A percentile compares a stretch with the other conserved stretches of the same genome.
These are phyloP conservation scores for Spathaspora sp. DNA, from an alignment of 805 yeast genomes.

Conservation along the genomic window DNA sequence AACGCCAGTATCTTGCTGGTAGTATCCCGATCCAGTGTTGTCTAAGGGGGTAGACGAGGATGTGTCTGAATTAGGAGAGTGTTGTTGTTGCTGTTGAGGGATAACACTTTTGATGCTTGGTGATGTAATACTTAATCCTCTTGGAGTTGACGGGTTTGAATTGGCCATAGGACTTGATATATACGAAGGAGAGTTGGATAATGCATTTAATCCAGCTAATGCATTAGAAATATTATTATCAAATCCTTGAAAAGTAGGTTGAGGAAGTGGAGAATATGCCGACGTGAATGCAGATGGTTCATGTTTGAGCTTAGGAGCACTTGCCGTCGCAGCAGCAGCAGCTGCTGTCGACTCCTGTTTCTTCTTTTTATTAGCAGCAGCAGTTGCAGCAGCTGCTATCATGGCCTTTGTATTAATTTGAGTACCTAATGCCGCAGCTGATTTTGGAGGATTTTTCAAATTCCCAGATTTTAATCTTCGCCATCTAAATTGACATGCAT, in stretches of 20 bases:
- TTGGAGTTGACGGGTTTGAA: constrained; percentile 19
- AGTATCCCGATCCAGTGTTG: constrained; percentile 31
- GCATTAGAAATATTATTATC: constrained; percentile 39
- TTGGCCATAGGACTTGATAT: constrained; percentile 24
- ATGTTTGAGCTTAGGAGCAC: background rate
- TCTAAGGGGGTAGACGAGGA: constrained; percentile 1
- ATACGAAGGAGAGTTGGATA: constrained; percentile 30
- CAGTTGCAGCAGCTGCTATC: background rate
- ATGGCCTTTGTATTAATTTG: constrained; percentile 8
- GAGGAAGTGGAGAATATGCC: constrained; percentile 32
- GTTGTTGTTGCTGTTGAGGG: background rate
- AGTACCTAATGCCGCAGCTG: constrained; percentile 23
- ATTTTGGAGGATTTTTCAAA: constrained; percentile 41
- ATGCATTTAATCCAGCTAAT: constrained; percentile 42
- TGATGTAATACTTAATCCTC: constrained; percentile 12
- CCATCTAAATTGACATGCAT: constrained; percentile 48
- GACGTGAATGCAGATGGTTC: constrained; percentile 18
- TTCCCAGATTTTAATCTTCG: constrained; percentile 43
- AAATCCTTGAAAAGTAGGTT: constrained; percentile 37
- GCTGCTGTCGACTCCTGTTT: constrained; percentile 1
- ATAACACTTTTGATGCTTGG: constrained; percentile 11
- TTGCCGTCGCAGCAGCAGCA: background rate
- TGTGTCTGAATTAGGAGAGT: constrained; percentile 11
- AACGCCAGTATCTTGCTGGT: constrained; percentile 35
- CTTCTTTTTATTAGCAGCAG: constrained; percentile 6